These are phyloP conservation scores for Gnomoniopsis smithogilvyi DNA, from an alignment of 2,329 filamentous ascomycete species.

Conservation along the genomic window DNA sequence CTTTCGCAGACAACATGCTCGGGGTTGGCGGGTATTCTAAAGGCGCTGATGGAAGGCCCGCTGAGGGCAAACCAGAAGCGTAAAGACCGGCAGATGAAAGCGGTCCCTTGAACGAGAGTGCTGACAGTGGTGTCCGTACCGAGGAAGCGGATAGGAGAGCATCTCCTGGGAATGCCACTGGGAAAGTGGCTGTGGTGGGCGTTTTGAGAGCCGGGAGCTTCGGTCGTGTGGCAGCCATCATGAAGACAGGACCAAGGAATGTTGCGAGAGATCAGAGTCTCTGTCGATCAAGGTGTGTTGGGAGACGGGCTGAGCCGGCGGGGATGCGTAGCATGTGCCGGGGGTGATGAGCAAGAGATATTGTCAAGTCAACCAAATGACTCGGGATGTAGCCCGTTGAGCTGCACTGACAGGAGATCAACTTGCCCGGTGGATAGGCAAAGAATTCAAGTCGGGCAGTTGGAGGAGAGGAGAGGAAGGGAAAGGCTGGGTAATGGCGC, in stretches of 20 bases:
- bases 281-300: neutral
- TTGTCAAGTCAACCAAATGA: slow-evolving; percentile 43
- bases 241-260: slow-evolving; percentile 24
- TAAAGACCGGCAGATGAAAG: slow-evolving; percentile 34
- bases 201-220: slow-evolving; percentile 62
- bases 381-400: slow-evolving; percentile 31
- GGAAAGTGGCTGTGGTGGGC: slow-evolving; percentile 60
- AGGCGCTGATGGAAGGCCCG: slow-evolving; percentile 24
- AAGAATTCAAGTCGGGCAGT: slow-evolving; percentile 30
- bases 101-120: slow-evolving; percentile 34
- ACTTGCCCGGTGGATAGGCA: slow-evolving; percentile 28
- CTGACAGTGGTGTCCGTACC: slow-evolving; percentile 66
- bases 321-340: slow-evolving; percentile 6
- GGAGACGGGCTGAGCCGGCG: slow-evolving; percentile 13
- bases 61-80: slow-evolving; percentile 37
- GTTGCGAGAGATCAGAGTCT: slow-evolving; percentile 13
- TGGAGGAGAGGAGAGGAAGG: slow-evolving; percentile 28
- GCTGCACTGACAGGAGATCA: slow-evolving; percentile 35
- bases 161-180: slow-evolving; percentile 50
- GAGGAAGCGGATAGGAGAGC: slow-evolving; percentile 41
- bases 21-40: slow-evolving; percentile 17
- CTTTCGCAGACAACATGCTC: slow-evolving; percentile 42
- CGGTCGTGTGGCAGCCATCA: slow-evolving; percentile 47
- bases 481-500: slow-evolving; percentile 23
- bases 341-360: slow-evolving; percentile 13